Base-by-base conservation (phyloP, 305 asterid genomes). In the Rubia occidens region DNA sequence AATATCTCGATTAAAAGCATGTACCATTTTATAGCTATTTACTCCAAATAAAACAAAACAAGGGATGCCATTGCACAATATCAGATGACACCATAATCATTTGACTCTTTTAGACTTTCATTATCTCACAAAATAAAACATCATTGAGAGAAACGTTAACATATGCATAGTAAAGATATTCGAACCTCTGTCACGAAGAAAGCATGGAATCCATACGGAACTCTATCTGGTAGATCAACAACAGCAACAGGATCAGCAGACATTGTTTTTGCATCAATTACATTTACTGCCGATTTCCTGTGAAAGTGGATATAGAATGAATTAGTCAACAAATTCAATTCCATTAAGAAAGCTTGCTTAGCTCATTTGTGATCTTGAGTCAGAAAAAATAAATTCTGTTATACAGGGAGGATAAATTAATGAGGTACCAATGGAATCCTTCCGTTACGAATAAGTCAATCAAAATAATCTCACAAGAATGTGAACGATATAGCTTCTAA, bases 141-240 rank as follows among this genome's bases (percentile, higher is more conserved):
- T 61, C 66, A 61, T 32, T 35, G 45, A 5, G 64, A 13, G 26
- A 45, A 60, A 60, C 11, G 3, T 11, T 5, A 17, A 32, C 39
- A 32, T 61, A 6, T 42, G 44, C 10, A 63, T 35, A n/a, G 14
- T 37, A 37, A 18, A 40, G 51, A 20, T 14, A 20, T 29, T 78
- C 86, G 60, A 60, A 89, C 99, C 96, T 91, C 96, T 24, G 92
- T 83, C 75, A 94, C 95, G 60, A 94, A 94, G 78, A 94, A 87
- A 74, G 99, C 99, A 77, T 94, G 97, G 83, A 94, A 94, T 42
- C 99, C 97, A 43, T 85, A 89, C 3, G 99, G 99, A 77, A 94
- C 99, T 83, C 99, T 77, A 66, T 71, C 82, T 32, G 97, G 97
- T 43, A 94, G 84, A 67, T 91, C 96, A 65, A 91, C 85, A 11